These are phyloP conservation scores for Allium fistulosum DNA, from an alignment of 106 monocot species.

Conservation along the genomic window DNA sequence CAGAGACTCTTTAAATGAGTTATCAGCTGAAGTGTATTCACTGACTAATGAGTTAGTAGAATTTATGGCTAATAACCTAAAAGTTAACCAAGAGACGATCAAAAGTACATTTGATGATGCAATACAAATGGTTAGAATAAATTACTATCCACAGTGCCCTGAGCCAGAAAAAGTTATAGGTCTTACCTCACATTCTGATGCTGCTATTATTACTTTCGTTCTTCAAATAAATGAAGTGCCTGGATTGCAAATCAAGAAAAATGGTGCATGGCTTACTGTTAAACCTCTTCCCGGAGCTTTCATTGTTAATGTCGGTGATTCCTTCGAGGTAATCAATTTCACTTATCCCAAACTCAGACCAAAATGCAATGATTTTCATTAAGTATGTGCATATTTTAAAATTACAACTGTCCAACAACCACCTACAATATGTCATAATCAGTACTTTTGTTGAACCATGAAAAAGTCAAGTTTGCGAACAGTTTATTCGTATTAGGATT, in stretches of 20 bases:
- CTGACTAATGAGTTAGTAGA: neutral
- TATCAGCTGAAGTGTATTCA: no score
- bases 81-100: neutral
- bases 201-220: conserved; percentile 6
- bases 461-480: no score
- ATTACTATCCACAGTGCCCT: conserved; percentile 12
- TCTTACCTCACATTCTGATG: conserved; percentile 12
- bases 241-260: conserved; percentile 14
- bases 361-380: no score
- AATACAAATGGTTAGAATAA: neutral
- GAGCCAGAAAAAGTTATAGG: conserved; percentile 3
- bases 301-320: conserved; percentile 30
- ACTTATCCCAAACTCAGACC: no score
- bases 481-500: no score
- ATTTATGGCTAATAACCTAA: conserved; percentile 9
- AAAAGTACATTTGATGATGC: neutral
- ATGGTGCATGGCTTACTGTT: conserved; percentile 17
- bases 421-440: neutral
- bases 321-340: conserved; percentile 22
- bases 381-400: no score
- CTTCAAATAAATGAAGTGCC: conserved; percentile 13
- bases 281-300: conserved; percentile 23
- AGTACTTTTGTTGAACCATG: no score
- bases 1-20: no score
- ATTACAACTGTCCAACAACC: neutral